A percentile compares a stretch with the other conserved stretches of the same genome.
Evolutionary conservation across 2,329 filamentous ascomycete genomes (phyloP).

Genomic region (Mollisiaceae sp.): DNA sequence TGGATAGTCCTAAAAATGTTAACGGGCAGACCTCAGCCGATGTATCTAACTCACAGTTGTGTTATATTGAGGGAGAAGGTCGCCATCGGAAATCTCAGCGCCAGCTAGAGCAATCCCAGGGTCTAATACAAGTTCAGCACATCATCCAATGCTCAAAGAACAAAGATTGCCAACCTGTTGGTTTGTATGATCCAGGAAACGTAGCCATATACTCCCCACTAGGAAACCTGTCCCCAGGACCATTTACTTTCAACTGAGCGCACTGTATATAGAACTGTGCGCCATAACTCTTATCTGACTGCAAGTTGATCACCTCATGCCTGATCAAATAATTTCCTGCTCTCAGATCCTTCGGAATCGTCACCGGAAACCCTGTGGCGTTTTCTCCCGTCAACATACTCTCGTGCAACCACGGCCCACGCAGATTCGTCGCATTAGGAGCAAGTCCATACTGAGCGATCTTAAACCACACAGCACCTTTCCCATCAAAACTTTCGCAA

Average conservation of each 20-base stretch:
- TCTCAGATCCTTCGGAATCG: constrained; percentile 19
- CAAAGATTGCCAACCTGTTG: constrained; percentile 1
- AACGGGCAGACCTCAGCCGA: neutral
- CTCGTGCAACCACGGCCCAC: constrained; percentile 19
- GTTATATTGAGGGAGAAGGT: constrained; percentile 3
- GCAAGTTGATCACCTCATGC: constrained; percentile 24
- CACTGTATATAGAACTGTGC: constrained; percentile 22
- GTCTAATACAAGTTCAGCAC: constrained; percentile 13
- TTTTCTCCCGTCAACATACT: constrained; percentile 9
- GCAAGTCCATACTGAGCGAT: constrained; percentile 21
- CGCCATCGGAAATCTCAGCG: constrained; percentile 14
- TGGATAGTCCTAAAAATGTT: constrained; percentile 17
- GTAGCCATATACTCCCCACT: constrained; percentile 14
- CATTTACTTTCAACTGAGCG: constrained; percentile 18
- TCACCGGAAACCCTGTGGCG: constrained; percentile 11
- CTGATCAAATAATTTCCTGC: constrained; percentile 23
- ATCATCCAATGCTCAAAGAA: neutral
- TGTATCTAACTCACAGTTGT: neutral
- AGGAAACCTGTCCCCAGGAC: constrained; percentile 10
- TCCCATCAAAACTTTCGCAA: constrained; percentile 20
- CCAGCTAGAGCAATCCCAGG: constrained; percentile 19
- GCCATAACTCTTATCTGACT: constrained; percentile 10
- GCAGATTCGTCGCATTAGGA: constrained; percentile 15
- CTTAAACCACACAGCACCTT: constrained; percentile 28
- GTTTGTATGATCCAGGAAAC: constrained; percentile 19